Evolutionary conservation across 2,329 filamentous ascomycete species (phyloP).

Genomic region (Fragosphaeria purpurea): DNA sequence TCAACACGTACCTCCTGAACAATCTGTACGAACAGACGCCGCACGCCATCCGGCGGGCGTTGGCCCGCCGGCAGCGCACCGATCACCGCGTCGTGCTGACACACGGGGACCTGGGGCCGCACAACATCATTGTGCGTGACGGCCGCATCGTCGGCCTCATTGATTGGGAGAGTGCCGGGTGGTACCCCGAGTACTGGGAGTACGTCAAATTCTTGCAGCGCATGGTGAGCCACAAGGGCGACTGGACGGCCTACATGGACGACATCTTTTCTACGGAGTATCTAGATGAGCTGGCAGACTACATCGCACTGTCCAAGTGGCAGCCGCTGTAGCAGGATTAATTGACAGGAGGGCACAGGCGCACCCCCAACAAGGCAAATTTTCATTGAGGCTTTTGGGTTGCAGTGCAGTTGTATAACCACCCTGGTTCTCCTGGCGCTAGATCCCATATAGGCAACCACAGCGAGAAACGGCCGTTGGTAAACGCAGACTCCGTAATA

Average conservation of each 20-base stretch:
- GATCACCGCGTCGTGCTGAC: slow-evolving; percentile 32
- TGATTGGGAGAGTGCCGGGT: slow-evolving; percentile 38
- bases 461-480: no score
- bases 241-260: slow-evolving; percentile 16
- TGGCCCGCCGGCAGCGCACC: slow-evolving; percentile 15
- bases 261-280: slow-evolving; percentile 19
- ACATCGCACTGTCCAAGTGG: slow-evolving; percentile 16
- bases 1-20: slow-evolving; percentile 18
- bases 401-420: no score
- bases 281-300: slow-evolving; percentile 18
- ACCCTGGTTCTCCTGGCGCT: no score
- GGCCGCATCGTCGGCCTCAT: slow-evolving; percentile 31
- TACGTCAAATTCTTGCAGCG: slow-evolving; percentile 24
- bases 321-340: background rate
- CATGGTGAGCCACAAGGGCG: slow-evolving; percentile 3
- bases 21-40: slow-evolving; percentile 12
- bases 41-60: slow-evolving; percentile 13
- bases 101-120: slow-evolving; percentile 37
- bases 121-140: slow-evolving; percentile 33
- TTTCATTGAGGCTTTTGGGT: no score
- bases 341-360: no score
- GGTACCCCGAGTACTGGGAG: slow-evolving; percentile 35
- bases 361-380: no score
- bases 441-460: no score
- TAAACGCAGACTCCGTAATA: no score